phyloP scores from a whole-genome alignment of 2,329 filamentous ascomycete genomes.

The Drechmeria coniospora region DNA sequence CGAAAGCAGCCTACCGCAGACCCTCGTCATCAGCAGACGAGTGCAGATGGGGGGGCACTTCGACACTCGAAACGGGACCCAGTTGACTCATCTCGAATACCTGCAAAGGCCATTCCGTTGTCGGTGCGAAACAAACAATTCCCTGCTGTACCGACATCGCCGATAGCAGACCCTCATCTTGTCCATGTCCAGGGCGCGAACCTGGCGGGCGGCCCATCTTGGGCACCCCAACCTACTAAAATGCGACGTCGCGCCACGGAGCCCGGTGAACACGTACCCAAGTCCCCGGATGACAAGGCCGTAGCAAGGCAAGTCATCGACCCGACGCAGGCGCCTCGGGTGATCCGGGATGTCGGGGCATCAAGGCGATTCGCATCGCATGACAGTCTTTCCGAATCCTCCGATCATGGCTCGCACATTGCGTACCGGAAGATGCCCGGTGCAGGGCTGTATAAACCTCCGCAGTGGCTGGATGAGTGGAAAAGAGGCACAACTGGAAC shows the following conservation, averaged over 20 bases:
- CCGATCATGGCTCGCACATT: too few relatives aligned
- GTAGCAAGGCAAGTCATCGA: constrained; percentile 4
- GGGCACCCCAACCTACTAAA: too few relatives aligned
- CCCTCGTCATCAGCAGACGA: constrained; percentile 27
- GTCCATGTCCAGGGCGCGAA: too few relatives aligned
- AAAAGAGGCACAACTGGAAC: constrained; percentile 49
- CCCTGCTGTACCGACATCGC: constrained; percentile 12
- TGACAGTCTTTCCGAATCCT: too few relatives aligned
- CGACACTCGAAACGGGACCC: constrained; percentile 2
- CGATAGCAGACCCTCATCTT: too few relatives aligned
- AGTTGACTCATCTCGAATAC: constrained; percentile 2
- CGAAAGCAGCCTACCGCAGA: constrained; percentile 42
- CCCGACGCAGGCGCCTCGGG: constrained; percentile 2
- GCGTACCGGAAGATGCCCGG: too few relatives aligned
- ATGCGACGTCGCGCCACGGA: constrained; percentile 15
- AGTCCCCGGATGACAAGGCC: constrained; percentile 13
- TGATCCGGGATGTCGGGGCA: too few relatives aligned
- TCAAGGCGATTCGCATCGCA: too few relatives aligned
- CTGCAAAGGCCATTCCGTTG: constrained; percentile 5
- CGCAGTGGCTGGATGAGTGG: constrained; percentile 56
- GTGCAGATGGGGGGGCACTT: constrained; percentile 22
- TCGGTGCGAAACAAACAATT: constrained; percentile 16
- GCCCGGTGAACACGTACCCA: constrained; percentile 12
- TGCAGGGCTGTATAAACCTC: constrained; percentile 41
- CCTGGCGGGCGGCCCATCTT: too few relatives aligned